These are phyloP conservation scores for Phlyctochytrium arcticum DNA, from an alignment of 192 early-diverging fungal genomes.

Conservation along the genomic window DNA sequence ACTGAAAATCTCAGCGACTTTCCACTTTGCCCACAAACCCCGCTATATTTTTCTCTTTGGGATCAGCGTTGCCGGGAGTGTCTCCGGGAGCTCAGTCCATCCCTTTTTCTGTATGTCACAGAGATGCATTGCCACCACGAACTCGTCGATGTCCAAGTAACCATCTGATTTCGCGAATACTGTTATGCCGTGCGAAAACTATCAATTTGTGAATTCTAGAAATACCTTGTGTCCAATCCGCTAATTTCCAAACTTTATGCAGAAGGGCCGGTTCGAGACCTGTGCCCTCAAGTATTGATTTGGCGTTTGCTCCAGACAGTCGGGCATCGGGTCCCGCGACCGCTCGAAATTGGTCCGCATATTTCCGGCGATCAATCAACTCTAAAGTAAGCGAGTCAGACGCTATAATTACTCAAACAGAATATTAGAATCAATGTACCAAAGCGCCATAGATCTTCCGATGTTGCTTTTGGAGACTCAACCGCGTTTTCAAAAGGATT, in stretches of 20 bases:
- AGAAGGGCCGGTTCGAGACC: conserved; percentile 63
- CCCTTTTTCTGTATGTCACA: conserved; percentile 27
- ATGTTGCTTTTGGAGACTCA: background rate
- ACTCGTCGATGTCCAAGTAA: conserved; percentile 80
- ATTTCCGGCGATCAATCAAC: conserved; percentile 45
- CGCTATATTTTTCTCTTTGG: conserved; percentile 23
- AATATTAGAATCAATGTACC: conserved; percentile 3
- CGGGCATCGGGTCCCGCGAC: conserved; percentile 56
- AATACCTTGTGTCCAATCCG: conserved; percentile 66
- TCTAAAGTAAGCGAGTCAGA: conserved; percentile 29
- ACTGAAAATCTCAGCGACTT: too few species aligned
- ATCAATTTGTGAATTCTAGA: background rate
- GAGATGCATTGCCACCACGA: conserved; percentile 69
- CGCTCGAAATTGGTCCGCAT: conserved; percentile 43
- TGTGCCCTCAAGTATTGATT: conserved; percentile 58
- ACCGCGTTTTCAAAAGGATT: conserved; percentile 60
- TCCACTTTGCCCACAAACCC: too few species aligned
- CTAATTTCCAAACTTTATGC: conserved; percentile 68
- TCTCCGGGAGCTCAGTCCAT: conserved; percentile 26
- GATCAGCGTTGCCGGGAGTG: conserved; percentile 20
- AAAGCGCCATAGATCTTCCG: conserved; percentile 28
- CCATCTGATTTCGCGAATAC: conserved; percentile 47
- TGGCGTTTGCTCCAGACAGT: conserved; percentile 47
- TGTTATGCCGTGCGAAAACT: background rate
- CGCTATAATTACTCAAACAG: background rate